Percentiles rank a stretch among this genome's conserved stretches.
These are phyloP conservation scores for Saposhnikovia divaricata DNA, from an alignment of 129 eudicot species.

Conservation along the genomic window DNA sequence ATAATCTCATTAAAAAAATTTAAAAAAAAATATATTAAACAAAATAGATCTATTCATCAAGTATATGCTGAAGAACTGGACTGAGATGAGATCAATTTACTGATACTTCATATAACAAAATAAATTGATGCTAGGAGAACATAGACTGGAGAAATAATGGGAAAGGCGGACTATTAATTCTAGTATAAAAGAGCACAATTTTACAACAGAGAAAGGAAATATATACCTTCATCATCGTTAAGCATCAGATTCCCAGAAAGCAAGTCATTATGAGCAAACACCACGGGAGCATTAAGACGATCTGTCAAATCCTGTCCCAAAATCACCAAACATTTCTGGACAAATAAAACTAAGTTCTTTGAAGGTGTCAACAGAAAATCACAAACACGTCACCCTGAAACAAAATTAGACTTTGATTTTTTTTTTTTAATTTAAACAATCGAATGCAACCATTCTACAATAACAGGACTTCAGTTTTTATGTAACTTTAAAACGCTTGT, in stretches of 20 bases:
- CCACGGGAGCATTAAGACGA: slow-evolving; percentile 74
- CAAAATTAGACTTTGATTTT: not conserved
- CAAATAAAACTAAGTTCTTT: slow-evolving; percentile 26
- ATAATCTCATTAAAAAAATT: not conserved
- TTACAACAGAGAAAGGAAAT: not conserved
- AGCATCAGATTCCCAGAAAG: slow-evolving; percentile 97
- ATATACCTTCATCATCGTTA: slow-evolving; percentile 73
- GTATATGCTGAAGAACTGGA: not conserved
- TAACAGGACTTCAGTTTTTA: not conserved
- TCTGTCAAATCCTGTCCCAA: slow-evolving; percentile 81
- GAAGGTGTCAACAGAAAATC: not conserved
- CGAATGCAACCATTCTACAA: slow-evolving; percentile 2
- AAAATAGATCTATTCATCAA: not conserved
- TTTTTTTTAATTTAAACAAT: not conserved
- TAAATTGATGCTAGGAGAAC: not conserved
- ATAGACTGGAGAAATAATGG: not conserved
- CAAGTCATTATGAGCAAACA: slow-evolving; percentile 83
- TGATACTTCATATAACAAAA: not conserved
- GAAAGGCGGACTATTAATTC: not conserved
- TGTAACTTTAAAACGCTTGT: not conserved
- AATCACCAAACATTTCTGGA: slow-evolving; percentile 27
- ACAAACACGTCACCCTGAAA: not conserved
- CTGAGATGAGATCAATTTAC: not conserved
- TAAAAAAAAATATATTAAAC: not conserved
- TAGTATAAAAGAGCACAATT: not conserved